Evolutionary conservation across 1,284 basidiomycete genomes (phyloP), one percentile per base, ranked within the genome.

Genomic region (Xerocomus amazonicus): DNA sequence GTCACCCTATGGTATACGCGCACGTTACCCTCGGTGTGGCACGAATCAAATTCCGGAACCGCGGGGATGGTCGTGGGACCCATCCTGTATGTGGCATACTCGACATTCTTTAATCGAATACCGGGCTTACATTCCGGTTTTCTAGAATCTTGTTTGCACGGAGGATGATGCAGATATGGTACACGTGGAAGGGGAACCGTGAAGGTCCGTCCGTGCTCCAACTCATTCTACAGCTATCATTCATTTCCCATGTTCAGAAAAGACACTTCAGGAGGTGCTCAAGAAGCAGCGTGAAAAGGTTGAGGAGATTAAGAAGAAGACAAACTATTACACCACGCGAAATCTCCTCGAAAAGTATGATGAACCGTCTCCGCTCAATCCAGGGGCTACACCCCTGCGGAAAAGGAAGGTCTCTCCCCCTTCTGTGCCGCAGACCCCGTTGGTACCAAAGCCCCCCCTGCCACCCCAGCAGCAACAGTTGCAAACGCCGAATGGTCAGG

Each of bases 281-380:
- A 86, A 86, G 61, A 77, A 88, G 62, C 92, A 95, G 59, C 83
- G 90, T 33, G 80, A 80, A 35, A 95, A 92, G 66, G 81, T 99
- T 28, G 95, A 97, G 58, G 95, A 97, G 63, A 90, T 99, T 60
- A 99, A 99, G 76, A 90, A 92, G 71, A 93, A 92, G 61, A 97
- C 94, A 0, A 95, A 96, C 61, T 99, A 91, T 69, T 93, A 99
- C 67, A 83, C 84, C 26, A 96, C 94, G 14, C 84, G 90, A 45
- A 89, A 87, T 60, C 78, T 99, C 42, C 76, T 99, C 13, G 93
- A 97, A 65, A 83, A 85, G 52, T 98, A 98, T 63, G 96, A 97
- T 56, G 87, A 90, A 36, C 64, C 70, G 8, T 52, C 71, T 28
- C 60, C 74, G 14, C n/a, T 45, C 7, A 50, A 17, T 34, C 45